These are phyloP conservation scores for Neurospora terricola DNA, from an alignment of 495 filamentous ascomycete species.

Conservation along the genomic window DNA sequence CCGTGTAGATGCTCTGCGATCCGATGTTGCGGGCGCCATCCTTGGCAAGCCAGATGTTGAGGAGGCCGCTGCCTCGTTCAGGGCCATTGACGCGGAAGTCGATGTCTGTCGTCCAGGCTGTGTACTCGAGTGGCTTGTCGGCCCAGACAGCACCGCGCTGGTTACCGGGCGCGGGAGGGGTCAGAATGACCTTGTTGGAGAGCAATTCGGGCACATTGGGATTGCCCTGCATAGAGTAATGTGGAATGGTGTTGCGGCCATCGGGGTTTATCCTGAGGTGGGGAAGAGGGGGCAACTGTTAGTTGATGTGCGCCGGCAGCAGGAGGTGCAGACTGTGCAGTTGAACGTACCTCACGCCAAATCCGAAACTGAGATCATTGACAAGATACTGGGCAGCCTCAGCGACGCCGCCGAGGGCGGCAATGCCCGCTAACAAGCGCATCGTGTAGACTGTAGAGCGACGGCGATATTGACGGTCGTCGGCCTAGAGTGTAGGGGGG, in stretches of 20 bases:
- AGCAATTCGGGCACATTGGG: conserved; percentile 64
- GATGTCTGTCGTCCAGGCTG: conserved; percentile 71
- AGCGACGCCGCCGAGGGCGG: conserved; percentile 41
- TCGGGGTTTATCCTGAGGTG: conserved; percentile 31
- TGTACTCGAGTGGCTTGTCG: conserved; percentile 48
- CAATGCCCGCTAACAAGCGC: conserved; percentile 32
- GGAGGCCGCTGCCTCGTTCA: conserved; percentile 77
- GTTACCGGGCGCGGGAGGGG: conserved; percentile 80
- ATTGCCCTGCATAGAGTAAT: conserved; percentile 61
- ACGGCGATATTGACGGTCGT: background rate
- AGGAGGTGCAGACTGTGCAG: background rate
- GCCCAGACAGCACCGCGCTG: conserved; percentile 76
- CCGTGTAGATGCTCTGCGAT: conserved; percentile 70
- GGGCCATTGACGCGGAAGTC: conserved; percentile 81
- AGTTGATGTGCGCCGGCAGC: background rate
- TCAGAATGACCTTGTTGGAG: conserved; percentile 86
- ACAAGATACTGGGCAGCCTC: conserved; percentile 47
- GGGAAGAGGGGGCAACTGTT: background rate
- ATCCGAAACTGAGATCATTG: conserved; percentile 68
- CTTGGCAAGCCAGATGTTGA: conserved; percentile 86
- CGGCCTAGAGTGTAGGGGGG: background rate
- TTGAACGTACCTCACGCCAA: conserved; percentile 47
- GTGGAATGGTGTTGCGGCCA: conserved; percentile 26
- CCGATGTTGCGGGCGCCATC: conserved; percentile 56
- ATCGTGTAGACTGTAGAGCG: conserved; percentile 15